A percentile compares a stretch with the other conserved stretches of the same genome.
Conservation (phyloP, 2,329 filamentous ascomycete genomes). For the Verticillium isaacii region DNA sequence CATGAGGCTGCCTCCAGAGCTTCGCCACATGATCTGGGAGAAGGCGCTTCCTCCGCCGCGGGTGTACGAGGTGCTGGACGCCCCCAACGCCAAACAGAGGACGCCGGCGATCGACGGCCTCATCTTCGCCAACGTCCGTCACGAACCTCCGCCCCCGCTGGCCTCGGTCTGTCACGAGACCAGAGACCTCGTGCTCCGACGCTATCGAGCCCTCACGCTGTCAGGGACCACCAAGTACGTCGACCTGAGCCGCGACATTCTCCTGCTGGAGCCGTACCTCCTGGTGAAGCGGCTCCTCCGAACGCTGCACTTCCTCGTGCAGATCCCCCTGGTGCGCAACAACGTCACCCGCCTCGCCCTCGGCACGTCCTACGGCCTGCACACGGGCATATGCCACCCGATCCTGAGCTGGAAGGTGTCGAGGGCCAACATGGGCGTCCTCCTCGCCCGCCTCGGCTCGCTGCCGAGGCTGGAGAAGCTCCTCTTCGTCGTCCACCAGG, state of each 20-base stretch:
- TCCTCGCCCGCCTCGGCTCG: constrained; percentile 34
- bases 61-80: constrained; percentile 42
- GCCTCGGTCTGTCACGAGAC: constrained; percentile 39
- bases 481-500: constrained; percentile 41
- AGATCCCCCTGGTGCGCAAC: constrained; percentile 37
- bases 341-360: constrained; percentile 35
- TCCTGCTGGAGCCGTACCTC: constrained; percentile 42
- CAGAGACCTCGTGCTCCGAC: constrained; percentile 34
- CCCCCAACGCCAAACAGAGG: constrained; percentile 33
- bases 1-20: constrained; percentile 34
- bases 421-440: constrained; percentile 36
- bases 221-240: constrained; percentile 41
- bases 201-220: constrained; percentile 38
- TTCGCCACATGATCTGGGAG: constrained; percentile 41
- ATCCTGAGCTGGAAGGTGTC: constrained; percentile 38
- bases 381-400: constrained; percentile 39
- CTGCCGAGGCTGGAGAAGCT: constrained; percentile 34
- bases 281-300: constrained; percentile 41
- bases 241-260: constrained; percentile 38
- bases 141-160: constrained; percentile 38
- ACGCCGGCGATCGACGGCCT: constrained; percentile 34
- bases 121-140: constrained; percentile 41
- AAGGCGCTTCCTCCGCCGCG: constrained; percentile 37
- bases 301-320: constrained; percentile 39
- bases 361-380: constrained; percentile 40